phyloP scores from a whole-genome alignment of 1,284 basidiomycete species.

The Singerocomus inundabilis region DNA sequence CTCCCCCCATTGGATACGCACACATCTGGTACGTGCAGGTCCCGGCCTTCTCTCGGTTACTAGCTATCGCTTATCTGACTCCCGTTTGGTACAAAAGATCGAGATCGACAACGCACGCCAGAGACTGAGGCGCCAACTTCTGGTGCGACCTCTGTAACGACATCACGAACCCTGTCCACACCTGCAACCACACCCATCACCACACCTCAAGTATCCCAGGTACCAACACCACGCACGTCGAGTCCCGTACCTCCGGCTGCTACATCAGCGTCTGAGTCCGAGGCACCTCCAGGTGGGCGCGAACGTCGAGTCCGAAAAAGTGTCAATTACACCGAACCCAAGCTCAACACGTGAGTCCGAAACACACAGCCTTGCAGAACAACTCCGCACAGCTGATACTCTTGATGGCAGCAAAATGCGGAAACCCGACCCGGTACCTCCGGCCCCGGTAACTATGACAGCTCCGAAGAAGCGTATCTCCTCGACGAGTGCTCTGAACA shows the following conservation, averaged over 20 bases:
- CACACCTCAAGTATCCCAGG: slow-evolving; percentile 32
- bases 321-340: slow-evolving; percentile 86
- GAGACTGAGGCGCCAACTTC: slow-evolving; percentile 39
- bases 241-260: slow-evolving; percentile 45
- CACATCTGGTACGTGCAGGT: slow-evolving; percentile 31
- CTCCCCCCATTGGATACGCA: slow-evolving; percentile 41
- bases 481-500: slow-evolving; percentile 22
- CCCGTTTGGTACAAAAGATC: slow-evolving; percentile 32
- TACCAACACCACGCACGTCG: slow-evolving; percentile 47
- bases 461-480: slow-evolving; percentile 35
- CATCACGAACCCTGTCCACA: slow-evolving; percentile 42
- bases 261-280: slow-evolving; percentile 37
- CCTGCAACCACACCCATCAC: slow-evolving; percentile 42
- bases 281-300: slow-evolving; percentile 44
- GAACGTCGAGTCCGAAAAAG: slow-evolving; percentile 75
- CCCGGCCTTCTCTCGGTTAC: slow-evolving; percentile 1
- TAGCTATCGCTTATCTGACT: slow-evolving; percentile 9
- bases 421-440: slow-evolving; percentile 65
- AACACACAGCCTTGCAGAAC: background rate
- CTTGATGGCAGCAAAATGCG: slow-evolving; percentile 75
- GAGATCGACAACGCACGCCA: slow-evolving; percentile 40
- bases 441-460: slow-evolving; percentile 28
- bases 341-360: slow-evolving; percentile 77
- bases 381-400: slow-evolving; percentile 14
- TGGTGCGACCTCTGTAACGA: slow-evolving; percentile 34